phyloP scores from a whole-genome alignment of 148 eudicot species.

The Tetragonia tetragonoides region DNA sequence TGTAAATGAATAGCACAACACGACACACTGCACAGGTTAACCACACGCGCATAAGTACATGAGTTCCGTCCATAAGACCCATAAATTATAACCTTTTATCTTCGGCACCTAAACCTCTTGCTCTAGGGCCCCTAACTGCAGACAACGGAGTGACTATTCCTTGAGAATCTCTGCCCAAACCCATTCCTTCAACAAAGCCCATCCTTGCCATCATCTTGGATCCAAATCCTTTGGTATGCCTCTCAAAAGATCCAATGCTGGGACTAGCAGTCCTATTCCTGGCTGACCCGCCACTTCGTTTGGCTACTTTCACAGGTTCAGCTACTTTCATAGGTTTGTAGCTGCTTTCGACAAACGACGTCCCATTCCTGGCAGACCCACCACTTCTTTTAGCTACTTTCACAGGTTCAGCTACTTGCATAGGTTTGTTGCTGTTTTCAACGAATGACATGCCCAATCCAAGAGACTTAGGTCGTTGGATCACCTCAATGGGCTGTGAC shows the following conservation, averaged over 20 bases:
- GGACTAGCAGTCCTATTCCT: conserved; percentile 8
- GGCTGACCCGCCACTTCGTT: conserved; percentile 17
- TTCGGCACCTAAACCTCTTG: conserved; percentile 81
- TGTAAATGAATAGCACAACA: neutral
- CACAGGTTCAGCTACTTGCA: conserved; percentile 9
- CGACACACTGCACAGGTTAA: neutral
- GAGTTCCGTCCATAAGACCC: neutral
- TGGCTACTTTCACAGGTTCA: neutral
- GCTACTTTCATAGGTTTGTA: no score
- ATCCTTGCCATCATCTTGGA: conserved; percentile 97
- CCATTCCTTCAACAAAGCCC: conserved; percentile 86
- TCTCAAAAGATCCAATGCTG: conserved; percentile 67
- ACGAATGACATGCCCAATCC: conserved; percentile 75
- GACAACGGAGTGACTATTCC: conserved; percentile 73
- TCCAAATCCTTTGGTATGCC: conserved; percentile 93
- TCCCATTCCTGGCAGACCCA: neutral
- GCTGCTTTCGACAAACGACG: neutral
- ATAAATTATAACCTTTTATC: conserved; percentile 16
- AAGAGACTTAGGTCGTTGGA: conserved; percentile 76
- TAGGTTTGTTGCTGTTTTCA: conserved; percentile 20
- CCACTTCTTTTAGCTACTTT: conserved; percentile 12
- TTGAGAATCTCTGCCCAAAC: conserved; percentile 81
- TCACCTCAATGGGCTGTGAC: conserved; percentile 67
- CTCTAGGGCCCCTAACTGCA: conserved; percentile 79
- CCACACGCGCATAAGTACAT: neutral